phyloP scores from a whole-genome alignment of 345 rosid species.

The Melastoma malabathricum region DNA sequence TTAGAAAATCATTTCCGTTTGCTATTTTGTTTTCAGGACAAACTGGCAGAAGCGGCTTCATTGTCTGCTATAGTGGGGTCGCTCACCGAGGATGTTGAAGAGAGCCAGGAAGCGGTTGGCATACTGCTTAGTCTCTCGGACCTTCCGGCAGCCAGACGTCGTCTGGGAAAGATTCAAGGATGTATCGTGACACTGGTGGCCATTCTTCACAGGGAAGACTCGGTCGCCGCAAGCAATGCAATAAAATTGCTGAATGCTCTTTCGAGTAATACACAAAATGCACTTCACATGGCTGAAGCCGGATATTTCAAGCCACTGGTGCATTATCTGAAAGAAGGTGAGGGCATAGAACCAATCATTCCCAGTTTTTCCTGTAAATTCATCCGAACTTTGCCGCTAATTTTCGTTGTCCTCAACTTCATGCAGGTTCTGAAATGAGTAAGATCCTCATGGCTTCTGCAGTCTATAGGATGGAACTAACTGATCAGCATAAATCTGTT shows the following conservation, averaged over 20 bases:
- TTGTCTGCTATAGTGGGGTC: conserved; percentile 45
- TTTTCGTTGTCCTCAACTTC: too few species aligned
- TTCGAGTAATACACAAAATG: conserved; percentile 55
- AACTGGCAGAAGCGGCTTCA: conserved; percentile 36
- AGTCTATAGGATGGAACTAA: conserved; percentile 52
- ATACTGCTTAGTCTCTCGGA: conserved; percentile 40
- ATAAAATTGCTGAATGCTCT: conserved; percentile 36
- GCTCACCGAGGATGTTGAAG: conserved; percentile 38
- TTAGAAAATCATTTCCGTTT: too few species aligned
- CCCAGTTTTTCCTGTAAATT: not conserved
- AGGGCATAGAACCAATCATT: not conserved
- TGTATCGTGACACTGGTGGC: conserved; percentile 56
- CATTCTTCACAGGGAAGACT: conserved; percentile 38
- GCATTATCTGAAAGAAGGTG: conserved; percentile 44
- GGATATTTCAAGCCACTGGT: conserved; percentile 64
- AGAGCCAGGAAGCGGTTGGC: conserved; percentile 50
- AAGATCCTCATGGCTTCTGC: conserved; percentile 77
- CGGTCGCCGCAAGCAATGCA: conserved; percentile 37
- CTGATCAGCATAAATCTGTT: conserved; percentile 45
- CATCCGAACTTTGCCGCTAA: too few species aligned
- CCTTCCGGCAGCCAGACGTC: conserved; percentile 34
- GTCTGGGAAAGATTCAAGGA: conserved; percentile 52
- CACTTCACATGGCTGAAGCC: conserved; percentile 72
- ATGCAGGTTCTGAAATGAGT: conserved; percentile 57
- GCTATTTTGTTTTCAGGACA: conserved; percentile 47